Base-by-base conservation (phyloP, 78 protist genomes). In the Diacronema lutheri region DNA sequence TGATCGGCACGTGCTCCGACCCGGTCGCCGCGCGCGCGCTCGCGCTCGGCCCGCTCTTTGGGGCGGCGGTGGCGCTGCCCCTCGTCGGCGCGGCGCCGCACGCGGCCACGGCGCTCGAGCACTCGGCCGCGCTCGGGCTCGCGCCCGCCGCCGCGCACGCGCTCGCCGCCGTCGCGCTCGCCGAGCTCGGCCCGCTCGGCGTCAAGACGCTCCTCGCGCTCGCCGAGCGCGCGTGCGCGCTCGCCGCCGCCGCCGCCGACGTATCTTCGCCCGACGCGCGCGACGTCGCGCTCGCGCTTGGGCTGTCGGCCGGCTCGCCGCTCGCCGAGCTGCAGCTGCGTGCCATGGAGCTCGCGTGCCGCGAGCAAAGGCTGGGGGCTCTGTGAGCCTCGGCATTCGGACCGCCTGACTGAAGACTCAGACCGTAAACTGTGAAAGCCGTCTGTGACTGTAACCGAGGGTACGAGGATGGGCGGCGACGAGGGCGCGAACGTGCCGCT, bases 201-300 rank as follows among this genome's bases (percentile, higher is more conserved):
- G 68, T 26, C 29, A 7, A 7, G 38, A 9, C 21, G 14, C 33
- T 61, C 13, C 21, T 61, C 33, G 33, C 6, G 38, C 29, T 26
- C 13, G 68, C 68, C 68, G 68, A 61, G 33, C 68, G 68, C 68
- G 68, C 68, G 68, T 11, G 38, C 29, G 68, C 68, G 33, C 68
- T 23, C 68, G 68, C 68, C 21, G 33, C 33, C 29, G 33, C 13
- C 33, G 68, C 11, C 33, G 68, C 68, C 21, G 33, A 5, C 33
- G 21, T 0, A 6, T 7, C 50, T 9, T 3, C 3, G 50, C 50
- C 3, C 16, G 50, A 7, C 50, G 50, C 50, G 50, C 16, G 50
- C 50, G 50, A 7, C 50, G 50, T 3, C 50, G 50, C 50, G 50
- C 50, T 3, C 16, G 16, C 50, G 16, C 16, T 9, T 3, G 50